Evolutionary conservation across 208 protist genomes (phyloP), one percentile per base, ranked within the genome.

Genomic region (Acanthamoeba triangularis): DNA sequence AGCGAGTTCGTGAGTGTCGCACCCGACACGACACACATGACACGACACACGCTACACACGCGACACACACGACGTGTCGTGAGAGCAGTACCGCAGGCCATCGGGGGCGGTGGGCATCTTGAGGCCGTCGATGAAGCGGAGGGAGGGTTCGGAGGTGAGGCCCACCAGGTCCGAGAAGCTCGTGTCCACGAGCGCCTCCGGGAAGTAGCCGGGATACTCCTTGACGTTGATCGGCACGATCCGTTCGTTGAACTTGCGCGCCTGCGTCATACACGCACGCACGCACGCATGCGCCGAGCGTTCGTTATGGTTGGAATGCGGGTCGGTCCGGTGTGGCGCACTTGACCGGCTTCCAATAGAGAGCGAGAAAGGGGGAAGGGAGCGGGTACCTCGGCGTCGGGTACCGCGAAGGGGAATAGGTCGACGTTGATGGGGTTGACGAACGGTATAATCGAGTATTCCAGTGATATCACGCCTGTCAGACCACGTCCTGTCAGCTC

Each of bases 171-270:
- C 54, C 10, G 54, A 72, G 20, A 91, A 72, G 37, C 33, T 20
- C 30, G 61, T 28, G 41, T 91, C 85, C 85, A 91, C 85, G 23
- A 91, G 52, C 85, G 35, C 33, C 33, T 91, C 85, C 16, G 85
- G 85, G 54, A 91, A 91, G n/a, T 41, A 94, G 25, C 63, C 90
- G 7, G 90, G 7, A 23, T 91, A 91, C 2, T 69, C 14, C 49
- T 49, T 91, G 0, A 72, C 84, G 56, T 33, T 41, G 23, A 63
- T 49, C 28, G 84, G 52, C 54, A 91, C 59, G 13, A 91, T 23
- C 33, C 59, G 7, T 30, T 94, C 90, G 90, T 94, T 94, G 90
- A 94, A 94, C 52, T 74, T 80, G 37, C 90, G 56, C n/a, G 90
- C 90, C 85, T 85, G 35, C 54, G 30, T 37, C 37, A 10, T 2